Percentiles rank a stretch among this genome's conserved stretches.
phyloP scores from a whole-genome alignment of 129 eudicot genomes.

The Silybum marianum region DNA sequence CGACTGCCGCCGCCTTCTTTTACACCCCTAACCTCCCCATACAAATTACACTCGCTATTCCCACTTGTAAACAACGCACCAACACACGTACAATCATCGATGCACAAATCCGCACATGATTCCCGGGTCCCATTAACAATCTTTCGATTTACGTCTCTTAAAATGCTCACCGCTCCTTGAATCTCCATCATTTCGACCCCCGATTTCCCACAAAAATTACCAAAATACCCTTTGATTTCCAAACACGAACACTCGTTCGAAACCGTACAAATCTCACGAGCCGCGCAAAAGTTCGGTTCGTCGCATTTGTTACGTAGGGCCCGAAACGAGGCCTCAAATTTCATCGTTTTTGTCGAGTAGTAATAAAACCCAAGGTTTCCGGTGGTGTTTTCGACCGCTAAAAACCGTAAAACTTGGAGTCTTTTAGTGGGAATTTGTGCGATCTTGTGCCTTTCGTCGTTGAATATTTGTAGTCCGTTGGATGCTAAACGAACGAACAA shows the following conservation, averaged over 20 bases:
- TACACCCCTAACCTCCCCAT: constrained; percentile 62
- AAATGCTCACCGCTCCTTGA: constrained; percentile 41
- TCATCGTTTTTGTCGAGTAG: constrained; percentile 43
- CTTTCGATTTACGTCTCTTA: constrained; percentile 36
- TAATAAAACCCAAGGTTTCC: constrained; percentile 74
- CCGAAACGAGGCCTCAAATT: constrained; percentile 66
- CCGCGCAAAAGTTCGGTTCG: constrained; percentile 68
- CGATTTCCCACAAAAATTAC: constrained; percentile 42
- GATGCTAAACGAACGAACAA: constrained; percentile 64
- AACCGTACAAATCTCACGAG: constrained; percentile 62
- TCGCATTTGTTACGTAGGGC: constrained; percentile 66
- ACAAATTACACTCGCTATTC: constrained; percentile 54
- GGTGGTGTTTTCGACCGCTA: constrained; percentile 57
- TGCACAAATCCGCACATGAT: constrained; percentile 44
- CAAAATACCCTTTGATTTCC: constrained; percentile 20
- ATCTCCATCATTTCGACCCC: constrained; percentile 64
- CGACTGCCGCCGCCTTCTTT: constrained; percentile 34
- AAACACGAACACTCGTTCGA: constrained; percentile 64
- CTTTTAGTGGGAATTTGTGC: constrained; percentile 45
- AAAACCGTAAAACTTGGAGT: constrained; percentile 50
- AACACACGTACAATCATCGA: constrained; percentile 63
- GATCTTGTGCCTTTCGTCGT: constrained; percentile 42
- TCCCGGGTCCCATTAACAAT: constrained; percentile 40
- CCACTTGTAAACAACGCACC: constrained; percentile 57
- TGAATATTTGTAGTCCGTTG: constrained; percentile 53